A percentile compares a stretch with the other conserved stretches of the same genome.
These are phyloP conservation scores for Hanseniaspora taiwanica DNA, from an alignment of 805 yeast species.

Conservation along the genomic window DNA sequence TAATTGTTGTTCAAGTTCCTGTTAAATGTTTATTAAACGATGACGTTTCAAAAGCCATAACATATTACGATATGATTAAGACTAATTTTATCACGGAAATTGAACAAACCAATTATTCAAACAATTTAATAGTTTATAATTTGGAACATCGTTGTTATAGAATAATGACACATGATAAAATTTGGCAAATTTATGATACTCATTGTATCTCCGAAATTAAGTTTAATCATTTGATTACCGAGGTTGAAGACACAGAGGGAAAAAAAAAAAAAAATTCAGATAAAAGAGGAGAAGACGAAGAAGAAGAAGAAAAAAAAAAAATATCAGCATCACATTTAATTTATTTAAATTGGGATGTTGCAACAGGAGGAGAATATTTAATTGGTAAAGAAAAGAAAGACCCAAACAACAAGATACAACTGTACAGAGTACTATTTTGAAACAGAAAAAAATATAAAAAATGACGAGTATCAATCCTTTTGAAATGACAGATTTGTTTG, in stretches of 20 bases:
- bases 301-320: too few relatives aligned
- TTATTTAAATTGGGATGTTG: too few relatives aligned
- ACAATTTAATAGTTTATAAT: neutral
- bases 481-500: conserved; percentile 71
- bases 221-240: neutral
- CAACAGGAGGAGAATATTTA: too few relatives aligned
- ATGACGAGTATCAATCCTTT: conserved; percentile 90
- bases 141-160: neutral
- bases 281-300: too few relatives aligned
- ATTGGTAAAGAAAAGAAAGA: too few relatives aligned
- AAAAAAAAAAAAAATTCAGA: neutral
- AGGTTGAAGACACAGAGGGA: neutral
- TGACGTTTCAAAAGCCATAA: neutral
- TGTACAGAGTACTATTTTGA: too few relatives aligned
- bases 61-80: neutral
- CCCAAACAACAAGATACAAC: too few relatives aligned
- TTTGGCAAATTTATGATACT: neutral
- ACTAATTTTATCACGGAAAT: conserved; percentile 1
- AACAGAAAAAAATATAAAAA: neutral
- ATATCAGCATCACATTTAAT: too few relatives aligned
- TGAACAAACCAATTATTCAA: neutral
- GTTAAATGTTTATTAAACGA: neutral
- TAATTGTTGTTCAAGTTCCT: conserved; percentile 36
- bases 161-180: neutral
- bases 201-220: neutral